phyloP scores from a whole-genome alignment of 2,329 filamentous ascomycete species.

The Alternaria longipes region DNA sequence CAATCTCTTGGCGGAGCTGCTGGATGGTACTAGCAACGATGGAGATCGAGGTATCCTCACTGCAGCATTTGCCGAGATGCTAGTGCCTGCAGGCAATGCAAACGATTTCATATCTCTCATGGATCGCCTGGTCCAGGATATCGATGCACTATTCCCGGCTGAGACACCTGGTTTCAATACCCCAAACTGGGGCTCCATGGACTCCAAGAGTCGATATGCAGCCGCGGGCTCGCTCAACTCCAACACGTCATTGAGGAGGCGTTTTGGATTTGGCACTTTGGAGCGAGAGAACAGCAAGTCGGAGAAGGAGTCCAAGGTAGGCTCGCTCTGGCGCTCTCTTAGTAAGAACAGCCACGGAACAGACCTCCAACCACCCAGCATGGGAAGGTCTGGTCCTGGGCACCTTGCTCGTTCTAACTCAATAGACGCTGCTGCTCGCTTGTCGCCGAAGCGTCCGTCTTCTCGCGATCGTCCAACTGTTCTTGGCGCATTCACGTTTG shows the following conservation, averaged over 20 bases:
- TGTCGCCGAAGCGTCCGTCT: conserved; percentile 61
- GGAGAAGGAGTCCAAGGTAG: conserved; percentile 72
- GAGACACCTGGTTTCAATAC: conserved; percentile 56
- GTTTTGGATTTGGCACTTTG: conserved; percentile 81
- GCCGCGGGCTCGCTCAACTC: conserved; percentile 80
- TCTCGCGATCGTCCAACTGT: conserved; percentile 65
- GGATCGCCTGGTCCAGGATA: conserved; percentile 88
- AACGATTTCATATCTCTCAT: conserved; percentile 87
- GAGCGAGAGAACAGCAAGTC: conserved; percentile 82
- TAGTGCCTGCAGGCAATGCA: conserved; percentile 79
- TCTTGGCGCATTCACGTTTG: conserved; percentile 59
- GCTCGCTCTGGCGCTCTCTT: conserved; percentile 85
- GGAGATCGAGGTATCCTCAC: conserved; percentile 89
- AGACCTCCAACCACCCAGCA: conserved; percentile 64
- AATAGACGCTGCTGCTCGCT: conserved; percentile 73
- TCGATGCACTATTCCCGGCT: conserved; percentile 85
- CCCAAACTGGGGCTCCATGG: conserved; percentile 66
- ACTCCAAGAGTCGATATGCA: conserved; percentile 66
- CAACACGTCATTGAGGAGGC: conserved; percentile 85
- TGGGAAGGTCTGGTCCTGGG: conserved; percentile 68
- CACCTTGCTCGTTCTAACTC: conserved; percentile 75
- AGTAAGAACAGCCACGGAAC: conserved; percentile 72
- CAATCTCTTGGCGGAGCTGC: conserved; percentile 83
- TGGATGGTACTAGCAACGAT: conserved; percentile 91
- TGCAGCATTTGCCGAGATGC: conserved; percentile 84